phyloP scores from a whole-genome alignment of 768 basidiomycete species.

The Dentipellis sp. region DNA sequence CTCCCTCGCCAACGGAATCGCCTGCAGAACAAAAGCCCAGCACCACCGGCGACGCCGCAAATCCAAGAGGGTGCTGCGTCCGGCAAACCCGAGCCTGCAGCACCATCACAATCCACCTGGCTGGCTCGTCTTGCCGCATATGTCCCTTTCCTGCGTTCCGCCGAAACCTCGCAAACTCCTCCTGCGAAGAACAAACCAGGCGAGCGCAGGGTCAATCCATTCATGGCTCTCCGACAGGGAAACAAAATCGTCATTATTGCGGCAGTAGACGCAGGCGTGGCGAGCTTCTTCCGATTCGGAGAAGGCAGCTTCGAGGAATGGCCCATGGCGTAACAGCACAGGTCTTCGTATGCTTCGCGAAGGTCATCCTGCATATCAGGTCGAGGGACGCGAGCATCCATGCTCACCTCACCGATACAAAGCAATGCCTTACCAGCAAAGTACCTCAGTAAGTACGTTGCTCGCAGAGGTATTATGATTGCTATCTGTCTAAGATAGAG shows the following conservation, averaged over 20 bases:
- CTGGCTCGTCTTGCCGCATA: background rate
- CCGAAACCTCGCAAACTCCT: background rate
- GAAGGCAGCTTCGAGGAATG: conserved; percentile 80
- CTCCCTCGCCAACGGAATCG: conserved; percentile 36
- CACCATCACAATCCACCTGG: background rate
- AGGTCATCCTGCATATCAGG: too few species aligned
- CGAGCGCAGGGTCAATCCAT: conserved; percentile 53
- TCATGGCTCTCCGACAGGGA: conserved; percentile 73
- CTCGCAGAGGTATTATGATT: too few species aligned
- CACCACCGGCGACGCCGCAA: background rate
- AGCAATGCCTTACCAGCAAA: too few species aligned
- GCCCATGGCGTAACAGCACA: conserved; percentile 41
- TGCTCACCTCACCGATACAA: too few species aligned
- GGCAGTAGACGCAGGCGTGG: conserved; percentile 79
- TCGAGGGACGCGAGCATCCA: too few species aligned
- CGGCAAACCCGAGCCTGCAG: background rate
- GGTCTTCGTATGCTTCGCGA: background rate
- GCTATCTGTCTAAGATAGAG: too few species aligned
- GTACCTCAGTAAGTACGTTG: too few species aligned
- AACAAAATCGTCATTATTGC: conserved; percentile 80
- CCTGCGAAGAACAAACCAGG: conserved; percentile 19
- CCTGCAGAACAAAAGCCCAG: background rate
- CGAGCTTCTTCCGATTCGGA: conserved; percentile 83
- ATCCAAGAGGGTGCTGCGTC: too few species aligned
- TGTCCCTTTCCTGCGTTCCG: background rate